Evolutionary conservation across 805 yeast species (phyloP), one percentile per base, ranked within the genome.

Genomic region (Spathaspora passalidarum): DNA sequence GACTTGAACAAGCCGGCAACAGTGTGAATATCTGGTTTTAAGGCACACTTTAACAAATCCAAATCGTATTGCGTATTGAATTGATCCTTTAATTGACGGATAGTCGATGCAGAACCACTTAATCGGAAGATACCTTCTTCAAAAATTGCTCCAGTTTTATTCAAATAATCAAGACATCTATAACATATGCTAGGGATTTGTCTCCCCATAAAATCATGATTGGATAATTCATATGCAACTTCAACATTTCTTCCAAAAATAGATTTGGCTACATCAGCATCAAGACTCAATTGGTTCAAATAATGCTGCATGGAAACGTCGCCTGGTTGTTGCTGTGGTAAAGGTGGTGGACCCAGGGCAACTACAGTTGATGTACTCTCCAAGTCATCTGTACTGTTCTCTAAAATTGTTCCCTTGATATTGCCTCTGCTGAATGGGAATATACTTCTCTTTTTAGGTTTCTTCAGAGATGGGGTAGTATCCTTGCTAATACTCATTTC

Each of bases 91-190:
- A 88, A 73, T 35, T 73, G 78, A 51, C 83, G 80, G 34, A 88
- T 88, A 43, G 84, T 75, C 1, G 89, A 77, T 46, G 90, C 86
- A 32, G 96, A 88, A 3, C 98, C 98, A 64, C 91, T 88, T 47
- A 90, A 69, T 50, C 99, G 75, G 69, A 94, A 94, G 2, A 92
- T 79, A 9, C 99, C 99, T 57, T 90, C 96, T 62, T 88, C 94
- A 50, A 78, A 78, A n/a, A 84, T 71, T 0, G 96, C 96, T 18
- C 84, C 81, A 20, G 82, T 77, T 32, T 72, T 75, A 42, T 76
- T 74, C 42, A 92, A 70, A 53, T 76, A 87, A 46, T 80, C 85
- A 26, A 91, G 57, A 57, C 96, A 89, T 49, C 96, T 68, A 55
- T 69, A 86, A 14, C 88, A 79, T 6, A 92, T 82, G 35, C 90